Conservation (phyloP, 2,329 filamentous ascomycete genomes). For the Thyridium curvatum region DNA sequence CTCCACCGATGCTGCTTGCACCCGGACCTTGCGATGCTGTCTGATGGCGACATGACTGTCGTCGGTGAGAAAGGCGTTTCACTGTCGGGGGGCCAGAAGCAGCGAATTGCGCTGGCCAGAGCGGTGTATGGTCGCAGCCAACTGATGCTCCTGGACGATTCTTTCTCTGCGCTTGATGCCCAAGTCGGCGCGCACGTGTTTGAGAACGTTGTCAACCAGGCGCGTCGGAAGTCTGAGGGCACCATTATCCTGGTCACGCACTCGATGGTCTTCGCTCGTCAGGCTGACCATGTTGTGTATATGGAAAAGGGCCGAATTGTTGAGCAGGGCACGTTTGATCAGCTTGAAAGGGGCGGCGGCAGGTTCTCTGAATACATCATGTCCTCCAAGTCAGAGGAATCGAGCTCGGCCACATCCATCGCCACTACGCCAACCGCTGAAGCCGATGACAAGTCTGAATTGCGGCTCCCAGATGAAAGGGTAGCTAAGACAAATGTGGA, state of each 20-base stretch:
- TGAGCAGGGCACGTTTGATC: conserved; percentile 57
- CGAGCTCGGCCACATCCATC: no score
- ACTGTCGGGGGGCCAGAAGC: conserved; percentile 62
- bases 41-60: conserved; percentile 34
- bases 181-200: conserved; percentile 34
- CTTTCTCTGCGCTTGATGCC: conserved; percentile 85
- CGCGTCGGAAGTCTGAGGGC: conserved; percentile 7
- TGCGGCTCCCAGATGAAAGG: no score
- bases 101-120: conserved; percentile 83
- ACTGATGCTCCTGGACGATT: conserved; percentile 83
- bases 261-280: conserved; percentile 51
- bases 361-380: no score
- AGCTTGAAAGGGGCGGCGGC: conserved; percentile 29
- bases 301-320: conserved; percentile 60
- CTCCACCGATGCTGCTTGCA: conserved; percentile 37
- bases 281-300: conserved; percentile 60
- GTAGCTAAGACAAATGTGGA: no score
- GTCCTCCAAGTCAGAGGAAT: no score
- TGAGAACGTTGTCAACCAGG: conserved; percentile 11
- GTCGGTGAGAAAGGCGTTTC: conserved; percentile 35
- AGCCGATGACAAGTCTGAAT: no score
- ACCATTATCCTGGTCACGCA: conserved; percentile 17
- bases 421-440: no score
- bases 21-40: conserved; percentile 34
- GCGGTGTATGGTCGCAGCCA: conserved; percentile 83